Evolutionary conservation across 495 filamentous ascomycete species (phyloP).

Genomic region (Lophiostoma macrostomum): DNA sequence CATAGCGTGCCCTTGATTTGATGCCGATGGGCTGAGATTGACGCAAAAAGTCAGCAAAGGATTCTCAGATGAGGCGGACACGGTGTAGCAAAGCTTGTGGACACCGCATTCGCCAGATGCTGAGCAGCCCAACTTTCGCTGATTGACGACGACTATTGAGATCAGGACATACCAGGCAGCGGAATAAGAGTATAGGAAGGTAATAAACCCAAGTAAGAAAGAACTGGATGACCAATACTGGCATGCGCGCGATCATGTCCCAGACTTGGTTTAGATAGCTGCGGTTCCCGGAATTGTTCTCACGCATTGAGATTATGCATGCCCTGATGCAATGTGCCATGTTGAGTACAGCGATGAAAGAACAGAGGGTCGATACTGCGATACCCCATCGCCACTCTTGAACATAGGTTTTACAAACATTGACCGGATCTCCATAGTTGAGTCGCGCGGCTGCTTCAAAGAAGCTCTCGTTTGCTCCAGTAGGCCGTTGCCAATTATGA

Average conservation of each 20-base stretch:
- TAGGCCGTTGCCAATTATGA: conserved; percentile 17
- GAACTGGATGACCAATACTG: conserved; percentile 4
- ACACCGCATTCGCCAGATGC: no score
- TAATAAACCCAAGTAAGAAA: conserved; percentile 1
- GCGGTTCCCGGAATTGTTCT: background rate
- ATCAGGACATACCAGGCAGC: no score
- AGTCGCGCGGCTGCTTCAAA: conserved; percentile 22
- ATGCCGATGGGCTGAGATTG: conserved; percentile 9
- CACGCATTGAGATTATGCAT: background rate
- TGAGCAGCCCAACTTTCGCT: no score
- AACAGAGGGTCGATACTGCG: conserved; percentile 12
- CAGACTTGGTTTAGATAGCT: background rate
- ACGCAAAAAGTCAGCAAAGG: no score
- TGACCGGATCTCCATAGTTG: conserved; percentile 11
- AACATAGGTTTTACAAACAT: conserved; percentile 26
- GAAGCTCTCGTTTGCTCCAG: conserved; percentile 25
- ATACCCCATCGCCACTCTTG: conserved; percentile 29
- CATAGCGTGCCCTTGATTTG: conserved; percentile 16
- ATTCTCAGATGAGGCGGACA: no score
- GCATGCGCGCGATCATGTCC: conserved; percentile 9
- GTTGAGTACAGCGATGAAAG: conserved; percentile 16
- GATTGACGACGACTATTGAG: no score
- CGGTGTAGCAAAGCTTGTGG: no score
- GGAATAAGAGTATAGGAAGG: conserved; percentile 11
- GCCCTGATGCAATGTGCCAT: conserved; percentile 2